Base-by-base conservation (phyloP, 106 monocot genomes). In the Acanthochlamys bracteata region DNA sequence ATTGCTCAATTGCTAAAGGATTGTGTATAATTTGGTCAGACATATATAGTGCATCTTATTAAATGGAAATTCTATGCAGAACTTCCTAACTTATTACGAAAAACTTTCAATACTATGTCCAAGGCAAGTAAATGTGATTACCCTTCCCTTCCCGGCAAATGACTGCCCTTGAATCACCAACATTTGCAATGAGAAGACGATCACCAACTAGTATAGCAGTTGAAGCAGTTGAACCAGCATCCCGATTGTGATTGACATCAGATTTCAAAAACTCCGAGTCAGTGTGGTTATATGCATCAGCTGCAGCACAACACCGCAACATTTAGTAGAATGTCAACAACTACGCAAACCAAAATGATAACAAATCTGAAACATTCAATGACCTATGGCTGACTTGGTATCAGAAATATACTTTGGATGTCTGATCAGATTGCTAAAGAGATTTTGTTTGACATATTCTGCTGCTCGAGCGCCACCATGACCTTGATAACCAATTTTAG, bases 371-470 rank as follows among this genome's bases (percentile, higher is more conserved):
- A 1, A 22, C 33, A 0, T 23, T 25, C 53, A 3, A 20, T 41
- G 52, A 86, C 86, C 86, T 82, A 86, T 82, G 53, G 86, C 86
- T 16, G 72, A 86, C 42, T 82, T 86, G 55, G 79, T 86, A 74
- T 86, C 86, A 49, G 61, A 74, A 27, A 76, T 82, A 45, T 82
- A 79, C 53, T 86, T 82, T 43, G 86, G 86, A 51, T 86, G 82
- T 1, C 66, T 86, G 64, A 82, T 86, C 69, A 86, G 66, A 76
- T 86, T 86, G 76, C 76, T 86, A 67, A 82, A 86, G 16, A 86
- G 86, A 55, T 86, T 66, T 42, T 79, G 64, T 24, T 86, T 86
- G 43, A 86, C 86, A 62, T 76, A 86, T 26, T 86, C 86, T 40
- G 86, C 86, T 57, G 86, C 86, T 65, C 82, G 78, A 65, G 58